A percentile compares a stretch with the other conserved stretches of the same genome.
These are phyloP conservation scores for Knoxdaviesia capensis DNA, from an alignment of 2,329 filamentous ascomycete species.

Conservation along the genomic window DNA sequence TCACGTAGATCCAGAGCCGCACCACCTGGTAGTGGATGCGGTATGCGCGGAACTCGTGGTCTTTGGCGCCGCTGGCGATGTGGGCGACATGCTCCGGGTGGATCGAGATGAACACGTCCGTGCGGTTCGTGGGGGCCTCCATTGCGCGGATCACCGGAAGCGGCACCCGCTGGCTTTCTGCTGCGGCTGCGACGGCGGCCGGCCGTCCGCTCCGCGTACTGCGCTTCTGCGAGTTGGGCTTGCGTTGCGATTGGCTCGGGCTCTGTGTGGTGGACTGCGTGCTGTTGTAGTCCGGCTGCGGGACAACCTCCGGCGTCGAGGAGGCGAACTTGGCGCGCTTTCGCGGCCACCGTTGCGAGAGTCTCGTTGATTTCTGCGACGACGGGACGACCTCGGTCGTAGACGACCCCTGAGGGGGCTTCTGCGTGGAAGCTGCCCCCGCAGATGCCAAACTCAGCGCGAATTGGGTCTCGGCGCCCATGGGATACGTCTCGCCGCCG, in stretches of 20 bases:
- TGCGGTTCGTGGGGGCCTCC: conserved; percentile 24
- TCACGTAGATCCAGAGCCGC: conserved; percentile 44
- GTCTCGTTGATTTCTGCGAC: no score
- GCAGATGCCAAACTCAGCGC: conserved; percentile 8
- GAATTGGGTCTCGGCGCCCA: conserved; percentile 13
- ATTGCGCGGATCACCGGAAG: conserved; percentile 25
- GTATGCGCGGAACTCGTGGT: conserved; percentile 35
- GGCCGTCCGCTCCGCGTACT: background rate
- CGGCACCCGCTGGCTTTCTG: conserved; percentile 30
- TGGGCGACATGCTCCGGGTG: conserved; percentile 22
- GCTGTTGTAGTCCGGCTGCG: conserved; percentile 3
- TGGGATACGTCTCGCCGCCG: no score
- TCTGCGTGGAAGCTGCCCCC: no score
- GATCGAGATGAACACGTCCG: conserved; percentile 33
- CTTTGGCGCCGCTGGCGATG: conserved; percentile 27
- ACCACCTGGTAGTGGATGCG: conserved; percentile 30
- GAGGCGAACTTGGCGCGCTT: conserved; percentile 3
- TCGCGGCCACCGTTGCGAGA: background rate
- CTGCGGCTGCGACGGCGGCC: background rate
- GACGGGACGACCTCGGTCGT: no score
- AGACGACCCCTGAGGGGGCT: no score
- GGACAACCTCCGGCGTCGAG: conserved; percentile 3
- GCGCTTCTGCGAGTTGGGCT: conserved; percentile 14
- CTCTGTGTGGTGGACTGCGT: background rate
- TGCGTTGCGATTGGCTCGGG: conserved; percentile 8